Conservation (phyloP, 1,284 basidiomycete species). For the Apiotrichum domesticum region DNA sequence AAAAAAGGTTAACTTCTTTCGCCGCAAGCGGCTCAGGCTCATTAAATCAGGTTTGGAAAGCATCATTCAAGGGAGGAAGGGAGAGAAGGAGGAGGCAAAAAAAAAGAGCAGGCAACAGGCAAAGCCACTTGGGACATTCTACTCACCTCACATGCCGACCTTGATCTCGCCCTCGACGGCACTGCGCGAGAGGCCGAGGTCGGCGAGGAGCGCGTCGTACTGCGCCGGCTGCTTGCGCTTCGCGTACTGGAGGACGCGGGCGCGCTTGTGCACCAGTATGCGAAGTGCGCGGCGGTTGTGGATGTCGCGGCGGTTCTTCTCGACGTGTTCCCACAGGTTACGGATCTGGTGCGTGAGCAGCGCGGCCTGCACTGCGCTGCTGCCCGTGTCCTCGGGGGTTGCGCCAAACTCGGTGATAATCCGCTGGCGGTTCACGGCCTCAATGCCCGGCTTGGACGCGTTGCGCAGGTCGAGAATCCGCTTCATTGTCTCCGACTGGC, state of each 20-base stretch:
- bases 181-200: constrained; percentile 68
- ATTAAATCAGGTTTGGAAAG: constrained; percentile 48
- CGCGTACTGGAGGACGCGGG: constrained; percentile 76
- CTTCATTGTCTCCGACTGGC: constrained; percentile 62
- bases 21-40: constrained; percentile 37
- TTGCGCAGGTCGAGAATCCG: constrained; percentile 77
- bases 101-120: neutral
- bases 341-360: constrained; percentile 80
- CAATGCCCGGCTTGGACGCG: constrained; percentile 73
- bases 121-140: neutral
- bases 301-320: constrained; percentile 65
- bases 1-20: constrained; percentile 27
- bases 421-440: constrained; percentile 75
- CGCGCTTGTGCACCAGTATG: constrained; percentile 71
- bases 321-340: constrained; percentile 69
- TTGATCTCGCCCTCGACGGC: constrained; percentile 85
- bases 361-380: constrained; percentile 84
- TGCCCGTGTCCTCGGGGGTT: constrained; percentile 58
- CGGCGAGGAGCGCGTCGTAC: constrained; percentile 66
- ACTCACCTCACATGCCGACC: constrained; percentile 42
- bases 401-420: constrained; percentile 72
- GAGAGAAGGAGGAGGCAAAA: neutral
- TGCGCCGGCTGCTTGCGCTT: constrained; percentile 60
- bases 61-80: constrained; percentile 26
- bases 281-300: constrained; percentile 69